A percentile compares a stretch with the other conserved stretches of the same genome.
phyloP scores from a whole-genome alignment of 2,329 filamentous ascomycete species.

The Sarocladiaceae sp. region DNA sequence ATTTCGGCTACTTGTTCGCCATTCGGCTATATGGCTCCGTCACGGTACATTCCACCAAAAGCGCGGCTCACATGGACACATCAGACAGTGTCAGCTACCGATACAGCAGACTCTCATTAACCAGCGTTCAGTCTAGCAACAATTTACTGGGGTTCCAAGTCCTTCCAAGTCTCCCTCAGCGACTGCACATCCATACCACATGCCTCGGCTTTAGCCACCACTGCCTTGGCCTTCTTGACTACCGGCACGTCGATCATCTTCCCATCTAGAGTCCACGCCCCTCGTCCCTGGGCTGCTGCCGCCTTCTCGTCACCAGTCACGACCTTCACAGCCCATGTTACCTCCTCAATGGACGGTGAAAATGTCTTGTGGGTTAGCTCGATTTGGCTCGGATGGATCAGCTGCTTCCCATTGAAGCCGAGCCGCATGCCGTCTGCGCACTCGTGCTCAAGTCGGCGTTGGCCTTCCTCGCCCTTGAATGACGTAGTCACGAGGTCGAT shows the following conservation, averaged over 20 bases:
- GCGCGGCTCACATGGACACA: too few species aligned
- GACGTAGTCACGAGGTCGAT: background rate
- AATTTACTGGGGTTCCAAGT: too few species aligned
- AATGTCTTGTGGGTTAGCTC: background rate
- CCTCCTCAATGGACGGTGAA: background rate
- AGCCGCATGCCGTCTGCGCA: background rate
- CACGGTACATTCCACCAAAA: too few species aligned
- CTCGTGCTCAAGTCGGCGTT: background rate
- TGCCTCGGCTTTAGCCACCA: constrained; percentile 12
- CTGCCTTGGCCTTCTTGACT: constrained; percentile 11
- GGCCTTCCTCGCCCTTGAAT: background rate
- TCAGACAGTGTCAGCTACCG: too few species aligned
- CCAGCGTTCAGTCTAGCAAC: too few species aligned
- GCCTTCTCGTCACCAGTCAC: background rate
- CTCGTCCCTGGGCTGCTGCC: background rate
- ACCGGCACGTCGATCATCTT: constrained; percentile 15
- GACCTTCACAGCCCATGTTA: background rate
- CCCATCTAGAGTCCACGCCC: background rate
- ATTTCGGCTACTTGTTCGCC: too few species aligned
- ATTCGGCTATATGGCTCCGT: too few species aligned
- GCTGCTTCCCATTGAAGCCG: background rate
- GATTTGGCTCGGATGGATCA: background rate
- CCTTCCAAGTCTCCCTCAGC: too few species aligned
- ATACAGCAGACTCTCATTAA: too few species aligned
- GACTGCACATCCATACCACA: background rate